Conservation (phyloP, 768 basidiomycete genomes). For the Paxillus involutus region DNA sequence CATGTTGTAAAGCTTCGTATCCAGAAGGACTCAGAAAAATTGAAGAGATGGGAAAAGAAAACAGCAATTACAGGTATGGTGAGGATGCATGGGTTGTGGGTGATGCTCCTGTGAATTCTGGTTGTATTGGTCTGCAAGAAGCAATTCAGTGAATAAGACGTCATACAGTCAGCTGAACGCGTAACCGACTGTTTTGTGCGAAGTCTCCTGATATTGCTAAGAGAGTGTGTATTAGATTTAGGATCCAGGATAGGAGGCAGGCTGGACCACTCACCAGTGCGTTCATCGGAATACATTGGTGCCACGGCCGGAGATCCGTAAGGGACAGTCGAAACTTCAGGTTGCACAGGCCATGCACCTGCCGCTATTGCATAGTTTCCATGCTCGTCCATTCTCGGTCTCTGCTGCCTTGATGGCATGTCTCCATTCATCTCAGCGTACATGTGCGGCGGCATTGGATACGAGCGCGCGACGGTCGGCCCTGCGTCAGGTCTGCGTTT, state of each 20-base stretch:
- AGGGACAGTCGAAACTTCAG: constrained; percentile 33
- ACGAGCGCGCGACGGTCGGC: constrained; percentile 32
- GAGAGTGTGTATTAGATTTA: constrained; percentile 16
- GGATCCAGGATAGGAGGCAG: constrained; percentile 8
- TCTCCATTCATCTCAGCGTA: constrained; percentile 35
- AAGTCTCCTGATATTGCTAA: constrained; percentile 46
- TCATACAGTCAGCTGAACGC: constrained; percentile 5
- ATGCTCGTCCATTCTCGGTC: constrained; percentile 33
- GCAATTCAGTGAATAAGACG: constrained; percentile 15
- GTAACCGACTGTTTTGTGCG: constrained; percentile 41
- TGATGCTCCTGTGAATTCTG: constrained; percentile 36
- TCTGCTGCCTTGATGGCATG: constrained; percentile 25
- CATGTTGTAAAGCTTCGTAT: constrained; percentile 47
- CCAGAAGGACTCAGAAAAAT: constrained; percentile 17
- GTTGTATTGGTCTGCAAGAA: constrained; percentile 29
- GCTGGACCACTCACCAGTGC: constrained; percentile 44
- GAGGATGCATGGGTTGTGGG: constrained; percentile 26
- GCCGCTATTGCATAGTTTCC: constrained; percentile 28
- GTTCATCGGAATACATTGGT: constrained; percentile 57
- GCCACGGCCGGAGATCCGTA: constrained; percentile 46
- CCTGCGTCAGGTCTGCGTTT: constrained; percentile 36
- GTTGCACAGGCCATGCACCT: constrained; percentile 33
- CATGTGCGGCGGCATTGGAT: constrained; percentile 32
- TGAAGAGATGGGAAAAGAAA: constrained; percentile 17
- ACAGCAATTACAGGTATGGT: constrained; percentile 33